Evolutionary conservation across 768 basidiomycete genomes (phyloP).

Genomic region (Kwoniella sp.): DNA sequence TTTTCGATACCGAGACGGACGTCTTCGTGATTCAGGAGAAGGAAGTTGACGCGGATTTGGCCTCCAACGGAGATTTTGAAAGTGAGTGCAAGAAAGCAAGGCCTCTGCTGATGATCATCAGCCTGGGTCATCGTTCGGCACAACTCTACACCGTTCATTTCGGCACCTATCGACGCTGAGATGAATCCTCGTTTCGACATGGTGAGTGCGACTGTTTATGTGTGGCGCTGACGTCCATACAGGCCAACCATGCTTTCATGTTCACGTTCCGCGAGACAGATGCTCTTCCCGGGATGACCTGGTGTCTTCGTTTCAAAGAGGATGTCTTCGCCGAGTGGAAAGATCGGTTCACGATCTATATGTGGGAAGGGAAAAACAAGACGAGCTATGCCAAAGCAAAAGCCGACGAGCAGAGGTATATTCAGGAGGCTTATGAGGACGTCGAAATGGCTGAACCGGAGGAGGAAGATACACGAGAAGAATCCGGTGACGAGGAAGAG

Average conservation of each 20-base stretch:
- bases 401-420: constrained; percentile 82
- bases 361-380: constrained; percentile 80
- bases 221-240: constrained; percentile 20
- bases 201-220: too few relatives aligned
- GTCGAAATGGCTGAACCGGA: constrained; percentile 82
- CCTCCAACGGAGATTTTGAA: constrained; percentile 53
- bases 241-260: constrained; percentile 66
- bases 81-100: constrained; percentile 41
- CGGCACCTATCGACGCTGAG: constrained; percentile 51
- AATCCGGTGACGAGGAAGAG: constrained; percentile 60
- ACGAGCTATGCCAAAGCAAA: constrained; percentile 69
- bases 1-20: constrained; percentile 58
- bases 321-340: constrained; percentile 67
- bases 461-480: constrained; percentile 60
- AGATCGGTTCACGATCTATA: constrained; percentile 65
- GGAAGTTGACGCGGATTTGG: constrained; percentile 52
- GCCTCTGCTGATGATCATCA: constrained; percentile 23
- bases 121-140: constrained; percentile 54
- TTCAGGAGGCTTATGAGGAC: constrained; percentile 70
- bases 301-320: constrained; percentile 73
- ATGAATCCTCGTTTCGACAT: constrained; percentile 50
- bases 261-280: constrained; percentile 76
- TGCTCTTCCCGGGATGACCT: constrained; percentile 63
- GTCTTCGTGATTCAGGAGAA: constrained; percentile 58
- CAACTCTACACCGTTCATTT: constrained; percentile 44